Evolutionary conservation across 257 asterid genomes (phyloP).

Genomic region (Leptodermis oblonga): DNA sequence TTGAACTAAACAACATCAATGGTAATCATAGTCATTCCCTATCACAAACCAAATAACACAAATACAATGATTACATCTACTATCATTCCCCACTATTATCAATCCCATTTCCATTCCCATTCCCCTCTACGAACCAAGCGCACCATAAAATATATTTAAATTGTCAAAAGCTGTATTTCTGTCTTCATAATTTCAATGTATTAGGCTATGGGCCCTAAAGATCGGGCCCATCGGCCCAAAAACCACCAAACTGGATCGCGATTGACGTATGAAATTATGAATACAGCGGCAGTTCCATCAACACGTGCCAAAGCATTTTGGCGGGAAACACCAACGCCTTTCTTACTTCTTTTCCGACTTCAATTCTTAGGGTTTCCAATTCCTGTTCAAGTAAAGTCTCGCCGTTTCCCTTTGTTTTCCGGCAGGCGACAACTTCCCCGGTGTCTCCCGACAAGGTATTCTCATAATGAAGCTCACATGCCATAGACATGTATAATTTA

Average conservation of each 20-base stretch:
- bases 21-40: too few species aligned
- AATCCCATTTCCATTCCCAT: too few species aligned
- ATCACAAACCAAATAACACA: too few species aligned
- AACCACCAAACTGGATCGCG: neutral
- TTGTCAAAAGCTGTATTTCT: too few species aligned
- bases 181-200: too few species aligned
- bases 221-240: neutral
- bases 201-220: neutral
- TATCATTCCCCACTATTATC: too few species aligned
- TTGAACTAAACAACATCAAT: too few species aligned
- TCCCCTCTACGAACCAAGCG: too few species aligned
- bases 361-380: conserved; percentile 1
- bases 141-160: too few species aligned
- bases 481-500: neutral
- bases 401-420: neutral
- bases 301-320: neutral
- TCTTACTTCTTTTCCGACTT: neutral
- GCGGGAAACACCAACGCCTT: neutral
- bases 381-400: neutral
- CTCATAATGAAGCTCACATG: neutral
- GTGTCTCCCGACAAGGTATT: neutral
- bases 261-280: too few species aligned
- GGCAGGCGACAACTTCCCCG: neutral
- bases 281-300: too few species aligned
- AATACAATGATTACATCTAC: too few species aligned